Base-by-base conservation (phyloP, 345 rosid species). In the Melastoma malabathricum region DNA sequence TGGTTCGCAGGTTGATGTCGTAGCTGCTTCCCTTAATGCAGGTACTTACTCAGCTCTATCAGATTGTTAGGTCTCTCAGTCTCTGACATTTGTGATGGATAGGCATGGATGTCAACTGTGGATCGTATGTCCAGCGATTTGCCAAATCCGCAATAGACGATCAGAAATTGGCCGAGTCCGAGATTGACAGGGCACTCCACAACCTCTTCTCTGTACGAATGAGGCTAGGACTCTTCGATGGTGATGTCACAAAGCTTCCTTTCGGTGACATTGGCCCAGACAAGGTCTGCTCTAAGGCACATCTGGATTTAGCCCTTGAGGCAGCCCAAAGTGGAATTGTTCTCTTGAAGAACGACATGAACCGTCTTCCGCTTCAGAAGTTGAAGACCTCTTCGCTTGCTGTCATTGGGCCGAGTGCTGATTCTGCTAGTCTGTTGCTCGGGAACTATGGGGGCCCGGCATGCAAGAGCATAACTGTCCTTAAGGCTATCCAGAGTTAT, bases 281-380 rank as follows among this genome's bases (percentile, higher is more conserved):
- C n/a, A 80, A 84, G 12, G 81, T 77, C 15, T 92, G 98, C 72
- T 72, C 88, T 22, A 71, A 70, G 29, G 78, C 80, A 47, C 89
- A 92, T 65, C 75, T 82, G 51, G 76, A 76, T 20, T 82, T 87
- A 15, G 93, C 98, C 20, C 85, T 80, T 0, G 98, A 92, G 65
- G 96, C 93, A 4, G 96, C 96, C 15, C 73, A 76, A 48, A 84
- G 82, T 72, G 96, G 98, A 73, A 72, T 92, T 41, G 98, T 92
- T 51, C 86, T 92, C 0, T 78, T 92, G 20, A 80, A 87, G 61
- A 92, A 92, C 60, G 70, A 59, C 0, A 77, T 73, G 18, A 66
- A 66, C 3, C 53, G 75, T 16, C 76, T 92, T 34, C 98, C 98
- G 18, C 70, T 92, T 5, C 69, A 81, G 10, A 61, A 69, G 41